phyloP scores from a whole-genome alignment of 1,139 yeast genomes.

The Saccharomycopsis hybrid region DNA sequence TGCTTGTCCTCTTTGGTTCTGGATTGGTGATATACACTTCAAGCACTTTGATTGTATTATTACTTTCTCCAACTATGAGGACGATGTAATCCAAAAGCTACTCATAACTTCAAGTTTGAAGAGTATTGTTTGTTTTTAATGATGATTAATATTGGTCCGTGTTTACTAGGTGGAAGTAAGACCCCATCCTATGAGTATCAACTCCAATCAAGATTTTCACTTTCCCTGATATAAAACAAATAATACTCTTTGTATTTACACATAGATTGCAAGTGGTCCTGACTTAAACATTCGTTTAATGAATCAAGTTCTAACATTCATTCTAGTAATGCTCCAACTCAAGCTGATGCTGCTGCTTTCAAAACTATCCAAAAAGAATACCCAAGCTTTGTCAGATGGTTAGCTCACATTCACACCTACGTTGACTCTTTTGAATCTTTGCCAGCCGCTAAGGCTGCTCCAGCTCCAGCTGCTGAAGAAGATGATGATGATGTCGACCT shows the following conservation, averaged over 20 bases:
- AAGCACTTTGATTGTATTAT: not conserved
- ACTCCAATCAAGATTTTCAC: constrained; percentile 32
- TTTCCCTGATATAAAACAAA: constrained; percentile 26
- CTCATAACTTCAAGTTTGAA: no score
- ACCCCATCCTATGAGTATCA: constrained; percentile 88
- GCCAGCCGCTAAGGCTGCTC: constrained; percentile 71
- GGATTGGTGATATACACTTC: not conserved
- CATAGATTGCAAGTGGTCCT: not conserved
- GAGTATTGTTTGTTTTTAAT: constrained; percentile 27
- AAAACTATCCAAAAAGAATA: constrained; percentile 89
- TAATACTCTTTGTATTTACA: not conserved
- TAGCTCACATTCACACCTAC: constrained; percentile 93
- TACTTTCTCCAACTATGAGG: no score
- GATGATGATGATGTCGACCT: constrained; percentile 71
- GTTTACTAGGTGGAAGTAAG: constrained; percentile 92
- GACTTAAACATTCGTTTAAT: no score
- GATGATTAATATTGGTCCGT: constrained; percentile 90
- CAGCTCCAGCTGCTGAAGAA: constrained; percentile 50
- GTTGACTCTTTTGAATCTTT: constrained; percentile 75
- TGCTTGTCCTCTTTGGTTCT: not conserved
- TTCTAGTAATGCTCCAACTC: constrained; percentile 73
- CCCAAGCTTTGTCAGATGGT: constrained; percentile 98
- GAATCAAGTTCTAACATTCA: constrained; percentile 6
- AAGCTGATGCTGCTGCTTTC: constrained; percentile 93
- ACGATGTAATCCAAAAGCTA: no score